Evolutionary conservation across 2,329 filamentous ascomycete species (phyloP).

Genomic region (Calcarisporium arbuscula): DNA sequence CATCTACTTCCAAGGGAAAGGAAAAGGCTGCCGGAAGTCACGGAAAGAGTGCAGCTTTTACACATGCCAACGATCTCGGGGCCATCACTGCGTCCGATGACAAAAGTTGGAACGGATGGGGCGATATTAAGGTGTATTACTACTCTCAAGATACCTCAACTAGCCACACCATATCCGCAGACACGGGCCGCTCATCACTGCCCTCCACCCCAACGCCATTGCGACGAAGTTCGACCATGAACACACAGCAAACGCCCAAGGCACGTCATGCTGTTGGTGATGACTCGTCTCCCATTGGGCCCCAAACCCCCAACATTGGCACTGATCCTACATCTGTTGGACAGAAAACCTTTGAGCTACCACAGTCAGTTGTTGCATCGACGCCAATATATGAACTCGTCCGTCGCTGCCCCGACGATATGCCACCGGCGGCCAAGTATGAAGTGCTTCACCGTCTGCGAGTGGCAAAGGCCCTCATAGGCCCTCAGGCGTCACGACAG

Average conservation of each 20-base stretch:
- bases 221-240: conserved; percentile 59
- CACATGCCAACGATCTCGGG: conserved; percentile 80
- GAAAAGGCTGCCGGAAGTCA: conserved; percentile 50
- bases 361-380: conserved; percentile 47
- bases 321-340: conserved; percentile 31
- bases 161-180: conserved; percentile 11
- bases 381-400: conserved; percentile 52
- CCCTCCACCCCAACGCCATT: conserved; percentile 71
- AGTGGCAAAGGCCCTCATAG: conserved; percentile 71
- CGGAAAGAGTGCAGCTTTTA: conserved; percentile 45
- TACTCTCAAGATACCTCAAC: conserved; percentile 47
- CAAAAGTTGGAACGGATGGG: conserved; percentile 68
- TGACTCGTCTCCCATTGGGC: conserved; percentile 44
- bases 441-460: conserved; percentile 81
- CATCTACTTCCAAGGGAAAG: conserved; percentile 64
- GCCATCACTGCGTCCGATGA: conserved; percentile 60
- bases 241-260: conserved; percentile 35
- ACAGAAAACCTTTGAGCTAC: conserved; percentile 59
- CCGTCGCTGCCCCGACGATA: conserved; percentile 48
- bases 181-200: conserved; percentile 33
- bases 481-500: conserved; percentile 60
- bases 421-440: conserved; percentile 70
- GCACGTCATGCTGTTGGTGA: conserved; percentile 25
- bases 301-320: conserved; percentile 31
- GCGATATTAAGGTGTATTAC: conserved; percentile 73